Percentiles rank a stretch among this genome's conserved stretches.
These are phyloP conservation scores for Lathyrus tuberosus DNA, from an alignment of 306 rosid species.

Conservation along the genomic window DNA sequence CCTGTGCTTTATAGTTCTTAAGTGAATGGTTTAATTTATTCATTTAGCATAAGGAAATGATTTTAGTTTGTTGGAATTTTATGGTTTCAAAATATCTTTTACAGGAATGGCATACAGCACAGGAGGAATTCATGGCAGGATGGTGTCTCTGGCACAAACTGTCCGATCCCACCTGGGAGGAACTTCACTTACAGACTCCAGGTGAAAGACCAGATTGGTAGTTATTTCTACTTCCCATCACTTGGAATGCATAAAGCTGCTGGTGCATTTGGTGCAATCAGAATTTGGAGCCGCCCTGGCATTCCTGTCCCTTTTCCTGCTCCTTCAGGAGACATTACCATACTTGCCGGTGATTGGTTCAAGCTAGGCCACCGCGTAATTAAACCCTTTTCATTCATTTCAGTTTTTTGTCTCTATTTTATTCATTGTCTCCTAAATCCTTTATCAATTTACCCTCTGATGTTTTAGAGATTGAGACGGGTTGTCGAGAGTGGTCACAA, in stretches of 20 bases:
- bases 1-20: neutral
- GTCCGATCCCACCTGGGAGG: conserved; percentile 49
- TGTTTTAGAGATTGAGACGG: conserved; percentile 65
- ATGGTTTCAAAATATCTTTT: conserved; percentile 27
- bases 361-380: conserved; percentile 66
- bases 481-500: conserved; percentile 68
- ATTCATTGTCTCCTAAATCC: neutral
- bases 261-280: conserved; percentile 55
- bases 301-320: conserved; percentile 95
- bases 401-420: neutral
- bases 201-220: conserved; percentile 59
- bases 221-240: conserved; percentile 57
- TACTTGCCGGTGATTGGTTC: conserved; percentile 96
- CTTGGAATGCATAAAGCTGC: conserved; percentile 56
- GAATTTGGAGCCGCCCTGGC: conserved; percentile 90
- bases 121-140: conserved; percentile 89
- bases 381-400: conserved; percentile 35
- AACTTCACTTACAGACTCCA: conserved; percentile 53
- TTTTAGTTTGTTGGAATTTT: conserved; percentile 1
- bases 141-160: conserved; percentile 51
- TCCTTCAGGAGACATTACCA: conserved; percentile 80
- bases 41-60: conserved; percentile 6
- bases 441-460: conserved; percentile 5
- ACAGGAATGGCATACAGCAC: conserved; percentile 92
- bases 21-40: neutral